Evolutionary conservation across 495 filamentous ascomycete genomes (phyloP).

Genomic region (Daldinia childiae): DNA sequence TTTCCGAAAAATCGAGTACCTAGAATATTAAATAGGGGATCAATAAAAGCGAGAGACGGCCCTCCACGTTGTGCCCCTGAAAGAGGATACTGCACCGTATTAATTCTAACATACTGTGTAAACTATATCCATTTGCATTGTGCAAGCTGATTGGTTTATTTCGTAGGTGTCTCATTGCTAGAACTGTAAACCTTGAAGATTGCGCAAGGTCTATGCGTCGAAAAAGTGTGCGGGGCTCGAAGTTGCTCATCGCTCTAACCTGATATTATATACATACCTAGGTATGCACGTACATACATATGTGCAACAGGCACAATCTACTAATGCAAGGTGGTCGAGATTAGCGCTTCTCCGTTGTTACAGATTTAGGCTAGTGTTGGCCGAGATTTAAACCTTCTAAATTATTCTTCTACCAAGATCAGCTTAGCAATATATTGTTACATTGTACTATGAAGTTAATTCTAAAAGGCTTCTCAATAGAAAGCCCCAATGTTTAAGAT

Average conservation of each 20-base stretch:
- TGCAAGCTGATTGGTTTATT: neutral
- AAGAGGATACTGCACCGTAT: neutral
- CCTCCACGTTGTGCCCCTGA: slow-evolving; percentile 11
- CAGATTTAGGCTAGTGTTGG: slow-evolving; percentile 19
- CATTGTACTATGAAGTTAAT: neutral
- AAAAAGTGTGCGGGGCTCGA: slow-evolving; percentile 13
- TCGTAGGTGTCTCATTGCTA: neutral
- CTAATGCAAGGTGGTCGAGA: slow-evolving; percentile 36
- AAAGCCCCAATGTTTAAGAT: neutral
- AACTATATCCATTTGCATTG: slow-evolving; percentile 10
- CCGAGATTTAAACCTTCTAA: slow-evolving; percentile 11
- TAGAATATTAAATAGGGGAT: slow-evolving; percentile 5
- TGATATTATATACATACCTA: neutral
- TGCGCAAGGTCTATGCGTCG: slow-evolving; percentile 8
- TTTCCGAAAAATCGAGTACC: slow-evolving; percentile 10
- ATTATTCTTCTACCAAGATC: neutral
- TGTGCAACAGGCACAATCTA: slow-evolving; percentile 5
- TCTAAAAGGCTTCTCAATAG: neutral
- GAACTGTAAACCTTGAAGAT: slow-evolving; percentile 16
- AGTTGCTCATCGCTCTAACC: neutral
- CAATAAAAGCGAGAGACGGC: neutral
- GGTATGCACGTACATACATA: slow-evolving; percentile 3
- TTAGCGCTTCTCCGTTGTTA: slow-evolving; percentile 34
- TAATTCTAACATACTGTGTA: neutral
- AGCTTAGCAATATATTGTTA: neutral